Evolutionary conservation across 768 basidiomycete genomes (phyloP), one percentile per base, ranked within the genome.

Genomic region (Suillus brevipes): DNA sequence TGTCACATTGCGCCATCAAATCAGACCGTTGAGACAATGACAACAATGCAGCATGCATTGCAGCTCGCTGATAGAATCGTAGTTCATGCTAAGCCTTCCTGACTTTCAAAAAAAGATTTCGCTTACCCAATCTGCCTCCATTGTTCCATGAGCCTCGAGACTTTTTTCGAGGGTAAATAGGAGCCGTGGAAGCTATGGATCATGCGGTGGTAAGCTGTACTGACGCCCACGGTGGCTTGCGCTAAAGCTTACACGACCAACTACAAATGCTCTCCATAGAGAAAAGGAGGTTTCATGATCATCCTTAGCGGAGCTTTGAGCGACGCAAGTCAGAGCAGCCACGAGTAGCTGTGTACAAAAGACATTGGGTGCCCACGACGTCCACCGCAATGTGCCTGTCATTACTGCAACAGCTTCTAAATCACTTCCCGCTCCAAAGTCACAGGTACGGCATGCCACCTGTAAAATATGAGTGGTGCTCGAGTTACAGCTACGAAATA

Each of bases 311-410:
- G 77, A 70, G 60, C 76, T 84, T 72, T 90, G 87, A 2, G 85
- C 81, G 25, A 92, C 77, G 68, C 86, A 89, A 8, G 83, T 83
- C 65, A 90, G 77, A 4, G 89, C 85, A 4, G 89, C 82, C 23
- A 88, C 77, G 36, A 92, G 77, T 53, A 92, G 73, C 68, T 91
- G 91, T 0, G 85, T 87, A 65, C 87, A 89, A 71, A 89, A 91
- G 25, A 83, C 84, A 2, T 80, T 78, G 23, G 88, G 82, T 23
- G 87, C 78, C 86, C 88, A 87, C 16, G 85, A 84, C 14, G 84
- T 85, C 83, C 85, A 87, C 70, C 88, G 81, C 67, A 86, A 84
- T 45, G 82, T 75, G 38, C 83, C 82, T 36, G 88, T 80, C 37
- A 91, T 77, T 40, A 88, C 67, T 34, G 84, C 83, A 45, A 85